A percentile compares a stretch with the other conserved stretches of the same genome.
These are phyloP conservation scores for Sodiomyces alkalinus DNA, from an alignment of 2,329 filamentous ascomycete genomes.

Conservation along the genomic window DNA sequence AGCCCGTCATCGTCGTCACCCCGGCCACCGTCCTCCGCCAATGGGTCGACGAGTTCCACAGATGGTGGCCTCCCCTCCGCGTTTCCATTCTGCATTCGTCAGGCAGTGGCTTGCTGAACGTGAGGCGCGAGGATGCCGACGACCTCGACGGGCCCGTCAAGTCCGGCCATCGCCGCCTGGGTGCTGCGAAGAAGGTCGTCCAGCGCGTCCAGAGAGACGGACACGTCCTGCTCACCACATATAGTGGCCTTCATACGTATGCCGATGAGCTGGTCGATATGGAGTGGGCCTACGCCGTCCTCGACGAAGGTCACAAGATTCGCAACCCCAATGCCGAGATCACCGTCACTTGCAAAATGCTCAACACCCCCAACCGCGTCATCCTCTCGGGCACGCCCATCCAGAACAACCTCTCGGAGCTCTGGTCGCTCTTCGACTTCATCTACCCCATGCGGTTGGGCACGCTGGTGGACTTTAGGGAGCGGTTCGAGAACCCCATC, in stretches of 20 bases:
- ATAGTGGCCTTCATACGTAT: constrained; percentile 90
- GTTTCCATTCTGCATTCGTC: constrained; percentile 93
- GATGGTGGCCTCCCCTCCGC: constrained; percentile 97
- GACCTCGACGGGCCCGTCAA: constrained; percentile 25
- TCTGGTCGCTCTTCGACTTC: constrained; percentile 97
- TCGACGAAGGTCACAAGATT: constrained; percentile 97
- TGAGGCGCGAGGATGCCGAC: constrained; percentile 43
- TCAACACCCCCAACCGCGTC: constrained; percentile 76
- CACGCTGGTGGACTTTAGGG: constrained; percentile 77
- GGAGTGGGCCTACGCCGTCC: constrained; percentile 83
- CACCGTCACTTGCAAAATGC: constrained; percentile 87
- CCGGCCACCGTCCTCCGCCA: constrained; percentile 91
- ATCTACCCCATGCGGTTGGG: constrained; percentile 93
- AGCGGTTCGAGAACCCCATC: constrained; percentile 89
- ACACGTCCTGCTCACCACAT: constrained; percentile 89
- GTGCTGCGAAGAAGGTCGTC: constrained; percentile 71
- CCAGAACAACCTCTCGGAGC: constrained; percentile 88
- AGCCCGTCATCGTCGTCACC: constrained; percentile 81
- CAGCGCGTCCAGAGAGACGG: constrained; percentile 70
- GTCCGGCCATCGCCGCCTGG: constrained; percentile 36
- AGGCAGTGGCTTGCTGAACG: constrained; percentile 88
- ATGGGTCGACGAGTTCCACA: constrained; percentile 97
- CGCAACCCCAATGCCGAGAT: constrained; percentile 91
- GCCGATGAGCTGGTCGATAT: constrained; percentile 66
- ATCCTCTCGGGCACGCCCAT: constrained; percentile 95